phyloP scores from a whole-genome alignment of 768 basidiomycete species.

The Ephemerocybe angulata region DNA sequence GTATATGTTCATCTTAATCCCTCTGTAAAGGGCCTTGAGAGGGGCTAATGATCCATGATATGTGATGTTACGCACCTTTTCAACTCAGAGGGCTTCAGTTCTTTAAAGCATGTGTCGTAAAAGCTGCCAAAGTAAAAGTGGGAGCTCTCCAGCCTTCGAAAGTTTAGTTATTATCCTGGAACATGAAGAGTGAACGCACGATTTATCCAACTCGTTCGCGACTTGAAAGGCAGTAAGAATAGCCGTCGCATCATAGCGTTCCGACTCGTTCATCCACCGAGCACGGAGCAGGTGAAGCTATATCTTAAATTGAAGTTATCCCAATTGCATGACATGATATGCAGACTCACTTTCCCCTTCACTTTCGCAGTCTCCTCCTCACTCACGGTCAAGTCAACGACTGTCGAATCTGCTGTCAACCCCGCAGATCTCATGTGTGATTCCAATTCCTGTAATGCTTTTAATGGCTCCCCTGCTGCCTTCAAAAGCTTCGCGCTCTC shows the following conservation, averaged over 20 bases:
- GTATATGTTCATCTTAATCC: constrained; percentile 58
- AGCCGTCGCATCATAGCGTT: constrained; percentile 64
- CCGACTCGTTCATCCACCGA: constrained; percentile 91
- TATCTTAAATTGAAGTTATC: constrained; percentile 2
- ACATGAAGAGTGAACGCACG: constrained; percentile 33
- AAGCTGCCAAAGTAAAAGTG: constrained; percentile 86
- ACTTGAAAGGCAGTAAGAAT: constrained; percentile 58
- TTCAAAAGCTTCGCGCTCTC: constrained; percentile 87
- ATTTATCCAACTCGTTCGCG: constrained; percentile 46
- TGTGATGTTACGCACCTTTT: too few relatives aligned
- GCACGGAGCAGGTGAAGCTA: constrained; percentile 80
- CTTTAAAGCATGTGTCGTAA: constrained; percentile 75
- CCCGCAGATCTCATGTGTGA: constrained; percentile 57
- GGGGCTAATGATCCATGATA: too few relatives aligned
- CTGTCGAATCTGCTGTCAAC: constrained; percentile 40
- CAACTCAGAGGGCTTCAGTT: too few relatives aligned
- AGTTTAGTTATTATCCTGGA: background rate
- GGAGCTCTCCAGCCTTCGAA: constrained; percentile 73
- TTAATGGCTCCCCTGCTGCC: constrained; percentile 72
- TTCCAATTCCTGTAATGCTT: constrained; percentile 85
- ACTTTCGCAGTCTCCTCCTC: constrained; percentile 45
- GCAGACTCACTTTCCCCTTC: constrained; percentile 63
- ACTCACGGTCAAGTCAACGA: constrained; percentile 59
- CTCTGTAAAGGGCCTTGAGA: constrained; percentile 33
- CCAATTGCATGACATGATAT: background rate